Percentiles rank a stretch among this genome's conserved stretches.
Conservation (phyloP, 805 yeast species). For the Candida insectalens region DNA sequence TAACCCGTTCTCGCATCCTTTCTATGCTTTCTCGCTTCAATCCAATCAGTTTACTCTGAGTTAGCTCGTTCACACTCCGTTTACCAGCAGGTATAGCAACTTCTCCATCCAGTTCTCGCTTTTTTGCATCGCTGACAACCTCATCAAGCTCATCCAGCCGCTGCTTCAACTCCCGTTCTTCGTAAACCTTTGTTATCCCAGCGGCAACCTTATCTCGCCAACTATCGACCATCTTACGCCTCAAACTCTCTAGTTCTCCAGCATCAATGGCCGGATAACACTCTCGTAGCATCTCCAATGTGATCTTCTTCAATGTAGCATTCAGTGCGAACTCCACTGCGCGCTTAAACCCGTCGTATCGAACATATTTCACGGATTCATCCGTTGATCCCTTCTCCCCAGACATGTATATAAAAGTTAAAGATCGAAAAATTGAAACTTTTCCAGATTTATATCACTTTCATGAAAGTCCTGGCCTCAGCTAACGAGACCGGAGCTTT, state of each 20-base stretch:
- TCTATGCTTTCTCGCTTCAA: slow-evolving; percentile 9
- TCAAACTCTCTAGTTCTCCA: slow-evolving; percentile 31
- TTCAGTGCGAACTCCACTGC: slow-evolving; percentile 27
- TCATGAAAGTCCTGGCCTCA: slow-evolving; percentile 54
- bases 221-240: slow-evolving; percentile 33
- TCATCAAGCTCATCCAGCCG: slow-evolving; percentile 40
- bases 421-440: neutral
- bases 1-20: slow-evolving; percentile 9
- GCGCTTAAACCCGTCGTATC: slow-evolving; percentile 24
- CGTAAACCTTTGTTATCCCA: slow-evolving; percentile 38
- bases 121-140: slow-evolving; percentile 30
- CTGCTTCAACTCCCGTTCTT: slow-evolving; percentile 32
- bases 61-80: slow-evolving; percentile 16
- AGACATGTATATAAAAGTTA: neutral
- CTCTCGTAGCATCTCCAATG: slow-evolving; percentile 30
- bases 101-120: neutral
- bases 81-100: neutral
- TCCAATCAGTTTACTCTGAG: slow-evolving; percentile 10
- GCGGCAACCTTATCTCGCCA: slow-evolving; percentile 32
- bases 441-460: too few species aligned
- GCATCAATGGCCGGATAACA: slow-evolving; percentile 40
- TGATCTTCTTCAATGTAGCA: slow-evolving; percentile 35
- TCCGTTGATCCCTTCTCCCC: too few species aligned
- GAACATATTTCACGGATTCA: slow-evolving; percentile 7
- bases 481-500: slow-evolving; percentile 60